A percentile compares a stretch with the other conserved stretches of the same genome.
These are phyloP conservation scores for Peltaster fructicola DNA, from an alignment of 2,329 filamentous ascomycete genomes.

Conservation along the genomic window DNA sequence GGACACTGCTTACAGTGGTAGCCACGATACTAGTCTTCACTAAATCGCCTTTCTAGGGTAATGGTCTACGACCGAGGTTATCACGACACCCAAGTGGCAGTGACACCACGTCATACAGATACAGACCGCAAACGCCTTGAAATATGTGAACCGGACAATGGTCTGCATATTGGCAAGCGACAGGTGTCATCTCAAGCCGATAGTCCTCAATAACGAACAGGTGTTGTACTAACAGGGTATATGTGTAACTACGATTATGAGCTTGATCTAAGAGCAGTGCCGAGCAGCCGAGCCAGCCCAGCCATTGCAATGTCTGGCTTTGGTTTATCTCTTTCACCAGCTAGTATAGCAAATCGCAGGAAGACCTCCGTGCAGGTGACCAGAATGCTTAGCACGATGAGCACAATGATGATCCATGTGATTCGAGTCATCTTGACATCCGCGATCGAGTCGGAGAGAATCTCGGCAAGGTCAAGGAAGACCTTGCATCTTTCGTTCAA, in stretches of 20 bases:
- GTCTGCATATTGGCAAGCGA: background rate
- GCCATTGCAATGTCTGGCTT: background rate
- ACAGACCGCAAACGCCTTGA: too few species aligned
- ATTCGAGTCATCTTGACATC: conserved; percentile 91
- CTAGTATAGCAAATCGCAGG: conserved; percentile 63
- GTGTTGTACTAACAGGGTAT: too few species aligned
- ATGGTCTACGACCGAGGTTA: too few species aligned
- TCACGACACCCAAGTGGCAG: too few species aligned
- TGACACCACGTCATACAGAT: too few species aligned
- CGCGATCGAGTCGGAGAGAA: conserved; percentile 77
- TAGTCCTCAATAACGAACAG: too few species aligned
- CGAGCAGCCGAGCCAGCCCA: background rate
- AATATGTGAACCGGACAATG: too few species aligned
- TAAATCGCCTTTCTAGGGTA: too few species aligned
- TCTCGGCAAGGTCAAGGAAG: conserved; percentile 90
- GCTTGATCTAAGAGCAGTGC: background rate
- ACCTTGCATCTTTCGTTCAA: conserved; percentile 94
- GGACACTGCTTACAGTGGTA: too few species aligned
- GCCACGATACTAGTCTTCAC: too few species aligned
- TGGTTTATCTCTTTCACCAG: background rate
- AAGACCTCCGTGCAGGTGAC: conserved; percentile 83
- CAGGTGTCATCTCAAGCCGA: background rate
- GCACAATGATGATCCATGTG: conserved; percentile 94
- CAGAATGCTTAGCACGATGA: conserved; percentile 79
- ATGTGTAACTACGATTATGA: background rate